Conservation (phyloP, 768 basidiomycete genomes). For the Pleurotus sapidus region DNA sequence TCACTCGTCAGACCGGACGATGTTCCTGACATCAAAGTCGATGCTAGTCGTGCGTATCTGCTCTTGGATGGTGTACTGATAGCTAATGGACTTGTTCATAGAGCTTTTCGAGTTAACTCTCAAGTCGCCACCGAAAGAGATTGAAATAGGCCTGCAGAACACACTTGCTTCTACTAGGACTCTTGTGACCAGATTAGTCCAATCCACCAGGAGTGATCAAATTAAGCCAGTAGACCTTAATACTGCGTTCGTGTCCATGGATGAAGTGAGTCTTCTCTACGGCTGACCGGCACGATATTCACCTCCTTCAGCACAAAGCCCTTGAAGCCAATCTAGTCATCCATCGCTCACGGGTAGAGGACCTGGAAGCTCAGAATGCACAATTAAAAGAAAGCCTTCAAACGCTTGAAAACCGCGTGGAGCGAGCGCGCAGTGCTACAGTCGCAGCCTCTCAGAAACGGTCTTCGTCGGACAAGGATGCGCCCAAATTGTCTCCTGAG, state of each 20-base stretch:
- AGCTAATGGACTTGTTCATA: conserved; percentile 14
- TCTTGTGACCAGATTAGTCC: conserved; percentile 57
- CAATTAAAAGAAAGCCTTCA: conserved; percentile 49
- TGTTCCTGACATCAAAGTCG: conserved; percentile 37
- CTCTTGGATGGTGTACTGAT: neutral
- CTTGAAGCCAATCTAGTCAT: conserved; percentile 57
- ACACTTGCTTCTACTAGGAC: conserved; percentile 57
- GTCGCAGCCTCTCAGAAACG: conserved; percentile 45
- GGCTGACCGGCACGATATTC: neutral
- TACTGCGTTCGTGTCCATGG: conserved; percentile 25
- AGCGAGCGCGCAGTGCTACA: conserved; percentile 55
- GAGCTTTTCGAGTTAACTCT: conserved; percentile 47
- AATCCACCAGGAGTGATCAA: conserved; percentile 34
- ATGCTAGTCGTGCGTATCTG: conserved; percentile 35
- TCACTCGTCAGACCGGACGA: conserved; percentile 53
- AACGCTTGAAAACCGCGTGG: conserved; percentile 57
- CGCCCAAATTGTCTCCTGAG: conserved; percentile 21
- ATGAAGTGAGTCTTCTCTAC: conserved; percentile 47
- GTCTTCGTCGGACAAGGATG: conserved; percentile 21
- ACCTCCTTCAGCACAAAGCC: conserved; percentile 45
- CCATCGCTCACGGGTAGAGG: conserved; percentile 45
- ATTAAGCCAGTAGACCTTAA: conserved; percentile 10
- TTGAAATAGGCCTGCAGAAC: conserved; percentile 45
- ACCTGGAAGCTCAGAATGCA: conserved; percentile 46
- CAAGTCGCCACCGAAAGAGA: conserved; percentile 32